These are phyloP conservation scores for Senna tora DNA, from an alignment of 306 rosid genomes.

Conservation along the genomic window DNA sequence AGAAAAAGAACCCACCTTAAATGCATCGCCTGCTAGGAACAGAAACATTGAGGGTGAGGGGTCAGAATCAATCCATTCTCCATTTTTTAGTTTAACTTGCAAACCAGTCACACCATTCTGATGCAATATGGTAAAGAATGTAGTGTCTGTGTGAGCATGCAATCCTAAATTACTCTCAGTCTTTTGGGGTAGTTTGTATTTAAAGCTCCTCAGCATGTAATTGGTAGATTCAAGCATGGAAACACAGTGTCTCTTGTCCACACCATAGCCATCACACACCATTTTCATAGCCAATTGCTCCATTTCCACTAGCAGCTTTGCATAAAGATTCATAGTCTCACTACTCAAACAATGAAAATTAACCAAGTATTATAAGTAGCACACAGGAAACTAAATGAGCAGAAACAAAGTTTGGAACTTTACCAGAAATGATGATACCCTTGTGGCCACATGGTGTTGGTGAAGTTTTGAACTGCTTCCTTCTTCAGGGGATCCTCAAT, in stretches of 20 bases:
- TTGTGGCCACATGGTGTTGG: slow-evolving; percentile 42
- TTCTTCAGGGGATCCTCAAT: slow-evolving; percentile 31
- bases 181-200: slow-evolving; percentile 31
- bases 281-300: slow-evolving; percentile 36
- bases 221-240: slow-evolving; percentile 36
- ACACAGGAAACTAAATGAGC: neutral
- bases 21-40: slow-evolving; percentile 43
- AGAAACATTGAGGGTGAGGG: slow-evolving; percentile 43
- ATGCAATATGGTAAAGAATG: slow-evolving; percentile 45
- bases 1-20: slow-evolving; percentile 35
- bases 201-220: slow-evolving; percentile 43
- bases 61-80: slow-evolving; percentile 40
- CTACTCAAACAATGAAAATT: slow-evolving; percentile 15
- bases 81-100: slow-evolving; percentile 42
- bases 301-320: slow-evolving; percentile 42
- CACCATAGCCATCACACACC: slow-evolving; percentile 40
- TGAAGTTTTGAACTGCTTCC: slow-evolving; percentile 36
- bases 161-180: slow-evolving; percentile 37
- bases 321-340: slow-evolving; percentile 34
- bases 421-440: slow-evolving; percentile 48
- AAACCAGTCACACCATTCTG: slow-evolving; percentile 42
- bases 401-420: neutral
- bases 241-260: slow-evolving; percentile 39
- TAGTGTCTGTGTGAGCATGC: slow-evolving; percentile 38
- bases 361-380: neutral